Conservation (phyloP, 2,329 filamentous ascomycete genomes). For the Trichoderma afroharzianum region DNA sequence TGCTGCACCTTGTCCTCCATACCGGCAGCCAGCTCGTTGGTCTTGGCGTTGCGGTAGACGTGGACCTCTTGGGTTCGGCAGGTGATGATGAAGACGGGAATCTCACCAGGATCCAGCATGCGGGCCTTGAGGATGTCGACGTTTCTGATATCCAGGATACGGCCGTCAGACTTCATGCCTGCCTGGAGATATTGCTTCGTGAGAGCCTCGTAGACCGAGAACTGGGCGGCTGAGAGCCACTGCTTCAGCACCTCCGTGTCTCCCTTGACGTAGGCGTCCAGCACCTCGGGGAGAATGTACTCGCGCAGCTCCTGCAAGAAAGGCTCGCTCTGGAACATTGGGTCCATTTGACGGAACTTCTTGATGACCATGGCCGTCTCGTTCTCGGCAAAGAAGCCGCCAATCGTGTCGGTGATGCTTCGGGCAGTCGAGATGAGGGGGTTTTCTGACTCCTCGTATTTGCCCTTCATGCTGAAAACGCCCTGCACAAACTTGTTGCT, state of each 20-base stretch:
- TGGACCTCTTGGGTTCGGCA: constrained; percentile 97
- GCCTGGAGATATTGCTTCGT: constrained; percentile 93
- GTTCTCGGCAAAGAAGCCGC: constrained; percentile 97
- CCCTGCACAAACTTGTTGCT: constrained; percentile 83
- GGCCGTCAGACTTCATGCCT: constrained; percentile 89
- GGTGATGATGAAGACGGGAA: constrained; percentile 95
- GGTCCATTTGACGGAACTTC: constrained; percentile 95
- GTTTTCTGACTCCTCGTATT: constrained; percentile 96
- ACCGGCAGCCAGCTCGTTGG: constrained; percentile 81
- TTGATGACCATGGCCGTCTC: constrained; percentile 98
- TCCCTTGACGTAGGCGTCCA: constrained; percentile 97
- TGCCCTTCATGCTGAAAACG: constrained; percentile 78
- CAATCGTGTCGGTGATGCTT: constrained; percentile 88
- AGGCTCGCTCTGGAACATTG: constrained; percentile 87
- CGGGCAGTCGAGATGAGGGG: constrained; percentile 88
- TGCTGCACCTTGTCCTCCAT: constrained; percentile 99
- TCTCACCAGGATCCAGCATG: constrained; percentile 79
- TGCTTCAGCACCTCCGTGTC: constrained; percentile 86
- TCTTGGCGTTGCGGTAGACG: constrained; percentile 91
- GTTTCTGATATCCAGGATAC: constrained; percentile 90
- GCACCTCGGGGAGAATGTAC: constrained; percentile 94
- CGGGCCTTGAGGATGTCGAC: constrained; percentile 83
- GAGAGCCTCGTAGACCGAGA: constrained; percentile 92
- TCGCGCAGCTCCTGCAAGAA: constrained; percentile 95
- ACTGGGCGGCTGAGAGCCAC: constrained; percentile 95